phyloP scores from a whole-genome alignment of 495 filamentous ascomycete genomes.

The Penicillium angulare region DNA sequence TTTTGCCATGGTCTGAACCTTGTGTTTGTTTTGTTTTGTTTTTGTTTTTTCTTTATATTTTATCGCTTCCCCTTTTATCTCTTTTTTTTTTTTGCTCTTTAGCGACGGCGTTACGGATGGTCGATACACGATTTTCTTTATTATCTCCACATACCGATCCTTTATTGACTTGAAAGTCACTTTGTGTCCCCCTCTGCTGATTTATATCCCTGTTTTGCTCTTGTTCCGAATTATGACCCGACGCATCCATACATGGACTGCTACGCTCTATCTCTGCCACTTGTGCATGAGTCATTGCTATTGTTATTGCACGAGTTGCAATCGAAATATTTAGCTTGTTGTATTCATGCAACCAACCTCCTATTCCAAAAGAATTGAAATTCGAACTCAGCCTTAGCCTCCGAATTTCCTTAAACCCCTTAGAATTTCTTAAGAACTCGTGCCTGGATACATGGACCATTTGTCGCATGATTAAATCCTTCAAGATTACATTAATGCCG shows the following conservation, averaged over 20 bases:
- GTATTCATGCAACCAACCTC: too few relatives aligned
- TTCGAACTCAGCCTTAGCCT: too few relatives aligned
- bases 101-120: slow-evolving; percentile 43
- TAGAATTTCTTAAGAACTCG: too few relatives aligned
- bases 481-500: too few relatives aligned
- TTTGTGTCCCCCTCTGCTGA: slow-evolving; percentile 4
- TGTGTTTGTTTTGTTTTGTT: too few relatives aligned
- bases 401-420: too few relatives aligned
- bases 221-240: slow-evolving; percentile 17
- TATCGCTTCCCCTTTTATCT: neutral
- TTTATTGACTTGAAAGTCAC: neutral
- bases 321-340: neutral
- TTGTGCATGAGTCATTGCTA: neutral
- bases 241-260: slow-evolving; percentile 7
- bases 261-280: neutral
- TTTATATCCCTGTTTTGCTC: neutral
- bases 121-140: slow-evolving; percentile 8
- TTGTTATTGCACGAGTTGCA: slow-evolving; percentile 2
- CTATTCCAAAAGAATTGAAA: too few relatives aligned
- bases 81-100: slow-evolving; percentile 16
- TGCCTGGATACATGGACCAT: too few relatives aligned
- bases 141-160: slow-evolving; percentile 5
- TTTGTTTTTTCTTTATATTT: neutral
- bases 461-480: too few relatives aligned
- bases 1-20: too few relatives aligned